phyloP scores from a whole-genome alignment of 345 rosid species.

The Capsella bursapastoris region DNA sequence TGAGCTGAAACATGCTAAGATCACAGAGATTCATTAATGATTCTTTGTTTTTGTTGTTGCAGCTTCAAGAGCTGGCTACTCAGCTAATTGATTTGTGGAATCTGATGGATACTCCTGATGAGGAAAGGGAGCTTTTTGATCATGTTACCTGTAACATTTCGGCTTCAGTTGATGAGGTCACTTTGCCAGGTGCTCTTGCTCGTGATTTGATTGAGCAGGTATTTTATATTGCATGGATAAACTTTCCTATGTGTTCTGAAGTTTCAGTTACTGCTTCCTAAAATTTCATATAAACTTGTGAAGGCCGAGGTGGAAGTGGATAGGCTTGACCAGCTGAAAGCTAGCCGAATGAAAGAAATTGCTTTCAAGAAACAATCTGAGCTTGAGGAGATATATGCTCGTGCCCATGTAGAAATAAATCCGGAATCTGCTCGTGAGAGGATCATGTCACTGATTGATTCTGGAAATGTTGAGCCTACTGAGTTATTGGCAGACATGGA shows the following conservation, averaged over 20 bases:
- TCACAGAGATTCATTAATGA: background rate
- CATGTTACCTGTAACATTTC: slow-evolving; percentile 90
- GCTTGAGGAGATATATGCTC: slow-evolving; percentile 87
- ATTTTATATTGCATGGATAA: slow-evolving; percentile 21
- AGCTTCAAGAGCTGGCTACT: slow-evolving; percentile 96
- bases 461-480: slow-evolving; percentile 88
- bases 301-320: slow-evolving; percentile 97
- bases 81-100: slow-evolving; percentile 95
- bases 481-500: slow-evolving; percentile 96
- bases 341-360: slow-evolving; percentile 97
- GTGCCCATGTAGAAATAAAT: slow-evolving; percentile 81
- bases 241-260: slow-evolving; percentile 1
- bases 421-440: slow-evolving; percentile 89
- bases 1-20: slow-evolving; percentile 17
- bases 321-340: slow-evolving; percentile 92
- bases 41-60: slow-evolving; percentile 24
- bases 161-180: slow-evolving; percentile 89
- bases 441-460: slow-evolving; percentile 80
- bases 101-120: slow-evolving; percentile 94
- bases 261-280: slow-evolving; percentile 34
- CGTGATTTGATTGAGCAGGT: slow-evolving; percentile 94
- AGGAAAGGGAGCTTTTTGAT: slow-evolving; percentile 79
- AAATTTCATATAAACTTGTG: slow-evolving; percentile 18
- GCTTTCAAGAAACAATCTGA: slow-evolving; percentile 92
- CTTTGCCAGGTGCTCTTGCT: slow-evolving; percentile 87